Base-by-base conservation (phyloP, 2,329 filamentous ascomycete genomes). In the Ceratocystis albifundus region DNA sequence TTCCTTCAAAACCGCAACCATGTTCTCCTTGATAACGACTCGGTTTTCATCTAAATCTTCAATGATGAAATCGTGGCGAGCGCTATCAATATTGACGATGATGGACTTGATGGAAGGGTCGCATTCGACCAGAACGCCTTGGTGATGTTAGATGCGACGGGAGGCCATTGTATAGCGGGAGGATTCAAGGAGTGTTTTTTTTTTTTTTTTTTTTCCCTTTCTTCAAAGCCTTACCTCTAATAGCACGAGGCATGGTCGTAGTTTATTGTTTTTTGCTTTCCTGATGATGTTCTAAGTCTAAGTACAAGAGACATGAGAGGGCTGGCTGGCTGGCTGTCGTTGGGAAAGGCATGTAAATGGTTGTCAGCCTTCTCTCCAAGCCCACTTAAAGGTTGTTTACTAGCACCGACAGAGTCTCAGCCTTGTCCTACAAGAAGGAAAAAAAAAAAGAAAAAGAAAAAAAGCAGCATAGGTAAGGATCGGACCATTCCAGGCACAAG, bases 91-190 rank as follows among this genome's bases (percentile, higher is more conserved):
- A 72, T 86, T 88, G 71, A 89, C 80, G 72, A 93, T 87, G 78
- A 92, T 90, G 69, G 89, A 88, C 76, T 91, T 92, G 80, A 93
- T 91, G 57, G 88, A 89, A n/a, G 89, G 87, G 74, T 93, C 89
- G 76, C 88, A 90, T 75, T 90, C 84, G 75, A 93, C 85, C 70
- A 93, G 81, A 32, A 89, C 86, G 69, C 88, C 88, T 84, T 64
- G 22, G 36, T 20, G 66, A 22, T 22, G 53, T 67, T 45, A 66
- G 70, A 69, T 61, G 67, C 66, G 22, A 41, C 67, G n/a, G 65
- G 67, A 36, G 48, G 57, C 46, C 30, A 28, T 4, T 53, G n/a
- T 46, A 3, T 55, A 44, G 15, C 32, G 32, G 25, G 30, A 6
- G 50, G 30, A 17, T n/a, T 25, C n/a, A 17, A 45, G 10, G n/a